These are phyloP conservation scores for Coemansia sp. DNA, from an alignment of 192 early-diverging fungal species.

Conservation along the genomic window DNA sequence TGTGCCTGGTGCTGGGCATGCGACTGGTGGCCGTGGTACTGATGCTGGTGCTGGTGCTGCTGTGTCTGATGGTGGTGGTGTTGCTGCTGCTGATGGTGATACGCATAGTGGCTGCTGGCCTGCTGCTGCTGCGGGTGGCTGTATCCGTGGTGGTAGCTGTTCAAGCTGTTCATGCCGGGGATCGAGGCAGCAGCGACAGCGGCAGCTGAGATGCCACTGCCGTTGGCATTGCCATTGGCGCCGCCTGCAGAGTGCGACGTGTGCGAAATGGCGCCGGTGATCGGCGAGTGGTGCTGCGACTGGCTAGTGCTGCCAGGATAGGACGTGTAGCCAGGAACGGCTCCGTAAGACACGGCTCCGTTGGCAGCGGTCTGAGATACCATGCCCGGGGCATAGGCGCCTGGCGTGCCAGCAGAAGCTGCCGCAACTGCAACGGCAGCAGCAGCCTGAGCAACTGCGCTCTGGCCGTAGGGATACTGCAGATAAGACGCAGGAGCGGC, in stretches of 20 bases:
- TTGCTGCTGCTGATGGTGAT: constrained; percentile 17
- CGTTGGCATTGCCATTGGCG: constrained; percentile 12
- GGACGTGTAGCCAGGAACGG: constrained; percentile 42
- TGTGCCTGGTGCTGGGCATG: constrained; percentile 22
- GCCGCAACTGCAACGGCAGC: constrained; percentile 21
- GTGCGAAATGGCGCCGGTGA: constrained; percentile 29
- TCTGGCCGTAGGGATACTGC: constrained; percentile 43
- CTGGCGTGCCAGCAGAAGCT: constrained; percentile 23
- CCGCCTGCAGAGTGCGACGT: constrained; percentile 21
- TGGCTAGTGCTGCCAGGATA: constrained; percentile 50
- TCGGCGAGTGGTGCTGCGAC: constrained; percentile 56
- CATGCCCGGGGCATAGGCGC: constrained; percentile 24
- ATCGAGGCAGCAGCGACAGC: constrained; percentile 33
- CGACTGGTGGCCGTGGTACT: constrained; percentile 7
- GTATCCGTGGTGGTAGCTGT: constrained; percentile 51
- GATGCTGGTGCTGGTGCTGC: constrained; percentile 21
- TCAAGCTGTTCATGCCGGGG: constrained; percentile 39
- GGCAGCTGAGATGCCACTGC: constrained; percentile 24
- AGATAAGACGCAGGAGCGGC: constrained; percentile 23
- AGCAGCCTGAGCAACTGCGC: constrained; percentile 39
- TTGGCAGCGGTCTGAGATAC: constrained; percentile 26
- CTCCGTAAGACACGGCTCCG: constrained; percentile 27
- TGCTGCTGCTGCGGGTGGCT: constrained; percentile 24
- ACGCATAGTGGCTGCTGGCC: constrained; percentile 30
- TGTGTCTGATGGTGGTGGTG: constrained; percentile 11